Conservation (phyloP, 176 grass and related monocot species). For the Oryza punctata region DNA sequence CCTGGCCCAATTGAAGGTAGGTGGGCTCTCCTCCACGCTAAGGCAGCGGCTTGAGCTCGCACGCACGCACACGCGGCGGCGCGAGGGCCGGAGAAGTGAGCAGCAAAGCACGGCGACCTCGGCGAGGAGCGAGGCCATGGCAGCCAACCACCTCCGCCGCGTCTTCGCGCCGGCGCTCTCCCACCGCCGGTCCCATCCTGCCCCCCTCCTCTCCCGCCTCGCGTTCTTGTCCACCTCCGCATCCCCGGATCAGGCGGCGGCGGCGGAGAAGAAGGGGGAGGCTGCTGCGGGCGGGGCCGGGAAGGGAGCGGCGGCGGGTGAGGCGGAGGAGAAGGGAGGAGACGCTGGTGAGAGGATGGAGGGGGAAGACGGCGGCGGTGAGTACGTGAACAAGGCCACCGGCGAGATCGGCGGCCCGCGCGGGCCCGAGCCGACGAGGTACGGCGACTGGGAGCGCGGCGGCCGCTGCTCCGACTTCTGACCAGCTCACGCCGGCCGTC, state of each 20-base stretch:
- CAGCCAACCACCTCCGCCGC: constrained; percentile 42
- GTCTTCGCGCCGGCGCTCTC: constrained; percentile 12
- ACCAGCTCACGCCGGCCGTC: neutral
- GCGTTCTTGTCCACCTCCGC: constrained; percentile 35
- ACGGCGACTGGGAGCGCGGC: constrained; percentile 85
- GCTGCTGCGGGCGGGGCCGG: neutral
- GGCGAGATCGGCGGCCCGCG: constrained; percentile 76
- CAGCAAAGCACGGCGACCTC: neutral
- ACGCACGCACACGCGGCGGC: neutral
- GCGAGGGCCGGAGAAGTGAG: neutral
- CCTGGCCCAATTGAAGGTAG: neutral
- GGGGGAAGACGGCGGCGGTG: constrained; percentile 23
- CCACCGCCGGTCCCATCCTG: neutral
- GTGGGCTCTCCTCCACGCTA: too few species aligned
- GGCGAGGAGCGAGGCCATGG: constrained; percentile 25
- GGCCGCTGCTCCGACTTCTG: constrained; percentile 94
- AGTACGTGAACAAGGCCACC: constrained; percentile 58
- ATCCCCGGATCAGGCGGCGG: neutral
- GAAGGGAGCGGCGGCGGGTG: neutral
- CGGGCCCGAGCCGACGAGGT: constrained; percentile 81
- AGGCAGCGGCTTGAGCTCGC: too few species aligned
- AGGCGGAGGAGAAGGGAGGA: constrained; percentile 7
- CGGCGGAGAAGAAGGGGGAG: neutral
- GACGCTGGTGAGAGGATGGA: constrained; percentile 1
- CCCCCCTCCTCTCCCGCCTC: neutral